Evolutionary conservation across 192 early-diverging fungal genomes (phyloP).

Genomic region (Coemansia sp.): DNA sequence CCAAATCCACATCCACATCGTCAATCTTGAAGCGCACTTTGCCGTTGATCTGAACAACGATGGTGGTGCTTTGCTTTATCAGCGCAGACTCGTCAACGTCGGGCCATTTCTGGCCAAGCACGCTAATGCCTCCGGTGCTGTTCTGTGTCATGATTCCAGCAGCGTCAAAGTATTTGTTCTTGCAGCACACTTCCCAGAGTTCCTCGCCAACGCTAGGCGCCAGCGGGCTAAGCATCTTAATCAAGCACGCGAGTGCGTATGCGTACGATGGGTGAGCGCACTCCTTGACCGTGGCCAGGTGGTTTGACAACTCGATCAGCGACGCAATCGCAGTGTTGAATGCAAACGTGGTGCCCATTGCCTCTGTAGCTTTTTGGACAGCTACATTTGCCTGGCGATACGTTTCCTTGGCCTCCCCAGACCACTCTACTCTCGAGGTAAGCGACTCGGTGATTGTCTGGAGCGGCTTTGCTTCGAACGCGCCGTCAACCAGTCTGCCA

Average conservation of each 20-base stretch:
- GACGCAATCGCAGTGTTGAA: slow-evolving; percentile 86
- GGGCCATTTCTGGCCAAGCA: slow-evolving; percentile 65
- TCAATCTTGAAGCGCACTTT: slow-evolving; percentile 69
- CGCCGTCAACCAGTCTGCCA: slow-evolving; percentile 56
- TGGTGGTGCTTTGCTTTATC: slow-evolving; percentile 51
- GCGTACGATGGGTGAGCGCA: slow-evolving; percentile 54
- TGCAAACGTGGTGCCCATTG: slow-evolving; percentile 50
- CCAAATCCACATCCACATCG: slow-evolving; percentile 20
- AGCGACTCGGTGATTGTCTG: slow-evolving; percentile 49
- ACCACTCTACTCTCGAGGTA: slow-evolving; percentile 19
- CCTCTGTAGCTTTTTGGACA: slow-evolving; percentile 46
- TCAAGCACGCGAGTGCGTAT: slow-evolving; percentile 55
- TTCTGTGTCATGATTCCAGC: neutral
- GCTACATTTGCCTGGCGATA: slow-evolving; percentile 36
- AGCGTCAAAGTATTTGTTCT: slow-evolving; percentile 26
- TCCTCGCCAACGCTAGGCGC: slow-evolving; percentile 76
- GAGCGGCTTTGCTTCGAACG: slow-evolving; percentile 48
- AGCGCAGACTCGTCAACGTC: slow-evolving; percentile 56
- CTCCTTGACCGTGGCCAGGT: slow-evolving; percentile 27
- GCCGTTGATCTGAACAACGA: slow-evolving; percentile 68
- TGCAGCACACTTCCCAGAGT: slow-evolving; percentile 57
- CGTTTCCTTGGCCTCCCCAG: slow-evolving; percentile 33
- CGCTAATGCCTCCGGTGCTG: neutral
- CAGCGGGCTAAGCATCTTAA: slow-evolving; percentile 74
- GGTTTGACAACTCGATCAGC: slow-evolving; percentile 79